A percentile compares a stretch with the other conserved stretches of the same genome.
Conservation (phyloP, 1,139 yeast species). For the Kodamaea ohmeri region DNA sequence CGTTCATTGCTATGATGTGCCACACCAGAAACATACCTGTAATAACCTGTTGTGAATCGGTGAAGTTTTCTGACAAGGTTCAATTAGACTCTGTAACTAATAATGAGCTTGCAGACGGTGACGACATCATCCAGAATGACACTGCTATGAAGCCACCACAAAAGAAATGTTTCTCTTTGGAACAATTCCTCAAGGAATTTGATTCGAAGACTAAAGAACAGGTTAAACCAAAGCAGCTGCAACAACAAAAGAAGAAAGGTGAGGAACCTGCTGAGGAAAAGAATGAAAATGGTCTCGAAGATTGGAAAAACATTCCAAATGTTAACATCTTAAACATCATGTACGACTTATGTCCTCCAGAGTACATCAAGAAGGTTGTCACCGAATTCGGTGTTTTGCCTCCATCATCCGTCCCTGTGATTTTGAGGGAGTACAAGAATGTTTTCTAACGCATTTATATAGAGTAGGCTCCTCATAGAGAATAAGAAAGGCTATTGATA, state of each 20-base stretch:
- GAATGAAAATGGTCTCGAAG: slow-evolving; percentile 45
- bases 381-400: slow-evolving; percentile 97
- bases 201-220: slow-evolving; percentile 24
- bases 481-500: too few species aligned
- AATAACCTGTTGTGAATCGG: slow-evolving; percentile 90
- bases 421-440: slow-evolving; percentile 84
- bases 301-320: slow-evolving; percentile 63
- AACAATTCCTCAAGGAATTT: slow-evolving; percentile 55
- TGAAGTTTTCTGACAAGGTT: slow-evolving; percentile 92
- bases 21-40: slow-evolving; percentile 89
- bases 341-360: slow-evolving; percentile 95
- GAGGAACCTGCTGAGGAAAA: slow-evolving; percentile 17
- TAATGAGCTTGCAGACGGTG: slow-evolving; percentile 88
- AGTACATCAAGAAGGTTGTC: slow-evolving; percentile 87
- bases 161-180: slow-evolving; percentile 63
- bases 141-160: slow-evolving; percentile 52
- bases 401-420: slow-evolving; percentile 95
- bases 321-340: slow-evolving; percentile 79
- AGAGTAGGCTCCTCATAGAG: slow-evolving; percentile 3
- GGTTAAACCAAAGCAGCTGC: slow-evolving; percentile 18
- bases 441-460: slow-evolving; percentile 9
- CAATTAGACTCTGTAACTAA: slow-evolving; percentile 93
- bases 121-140: slow-evolving; percentile 57
- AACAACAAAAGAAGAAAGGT: slow-evolving; percentile 24
- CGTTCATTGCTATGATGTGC: slow-evolving; percentile 89